Base-by-base conservation (phyloP, 192 early-diverging fungal genomes). In the Dimargaris verticillata region DNA sequence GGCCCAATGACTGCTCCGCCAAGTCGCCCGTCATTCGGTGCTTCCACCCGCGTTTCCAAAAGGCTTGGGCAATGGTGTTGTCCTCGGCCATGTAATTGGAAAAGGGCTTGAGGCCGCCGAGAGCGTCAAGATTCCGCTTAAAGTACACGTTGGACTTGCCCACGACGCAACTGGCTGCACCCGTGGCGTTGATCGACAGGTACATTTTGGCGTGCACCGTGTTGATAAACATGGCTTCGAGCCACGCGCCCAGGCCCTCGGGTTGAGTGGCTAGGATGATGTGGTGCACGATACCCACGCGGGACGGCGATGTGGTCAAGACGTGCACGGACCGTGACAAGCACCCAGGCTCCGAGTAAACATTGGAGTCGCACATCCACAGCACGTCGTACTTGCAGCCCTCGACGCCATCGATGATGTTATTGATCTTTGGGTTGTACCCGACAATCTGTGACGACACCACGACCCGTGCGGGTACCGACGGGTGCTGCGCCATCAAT, bases 121-220 rank as follows among this genome's bases (percentile, higher is more conserved):
- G 78, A 44, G 72, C 74, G 46, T 85, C 86, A 20, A 99, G 75
- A 53, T 82, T 82, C 28, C 80, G 85, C 49, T 85, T 87, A 48
- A 92, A 82, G 72, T 92, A 99, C 61, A 96, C 65, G 60, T 91
- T 93, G 44, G 88, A 91, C 65, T 99, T 99, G 28, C 95, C 95
- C 70, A 94, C 85, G 38, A 99, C 72, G 69, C 93, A 96, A 55
- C 83, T 87, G 44, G 86, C 88, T 10, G 92, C 68, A 14, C 79
- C 86, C 13, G 89, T 67, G 54, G 80, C 79, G 71, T 99, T 99
- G 73, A 99, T 89, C 42, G 88, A 86, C 46, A 88, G 75, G 65
- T 99, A 99, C 85, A 95, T 90, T 62, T 90, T 89, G 42, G 92
- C 93, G 66, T 99, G 95, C 43, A 84, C 84, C 22, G 92, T 87